A percentile compares a stretch with the other conserved stretches of the same genome.
Conservation (phyloP, 2,329 filamentous ascomycete species). For the Amesomyces nigricolor region DNA sequence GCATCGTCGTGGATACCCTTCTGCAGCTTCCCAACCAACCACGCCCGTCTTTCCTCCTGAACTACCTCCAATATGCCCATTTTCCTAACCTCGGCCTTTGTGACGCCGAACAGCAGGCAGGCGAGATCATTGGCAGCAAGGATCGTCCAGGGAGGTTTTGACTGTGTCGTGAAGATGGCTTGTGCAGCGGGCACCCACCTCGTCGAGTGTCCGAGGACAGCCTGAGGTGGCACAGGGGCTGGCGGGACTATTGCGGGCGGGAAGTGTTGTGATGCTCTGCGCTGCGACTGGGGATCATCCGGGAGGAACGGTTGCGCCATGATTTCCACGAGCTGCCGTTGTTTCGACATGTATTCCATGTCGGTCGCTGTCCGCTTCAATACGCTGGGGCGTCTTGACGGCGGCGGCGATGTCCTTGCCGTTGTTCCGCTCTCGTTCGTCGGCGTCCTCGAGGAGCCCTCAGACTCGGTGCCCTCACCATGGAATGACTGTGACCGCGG, state of each 20-base stretch:
- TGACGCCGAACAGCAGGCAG: conserved; percentile 97
- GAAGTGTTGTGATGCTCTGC: conserved; percentile 35
- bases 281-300: conserved; percentile 37
- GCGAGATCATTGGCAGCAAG: conserved; percentile 93
- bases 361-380: conserved; percentile 92
- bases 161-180: conserved; percentile 95
- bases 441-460: conserved; percentile 48
- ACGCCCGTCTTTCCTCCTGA: conserved; percentile 77
- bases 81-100: conserved; percentile 88
- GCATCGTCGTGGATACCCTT: conserved; percentile 52
- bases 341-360: conserved; percentile 64
- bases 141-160: conserved; percentile 88
- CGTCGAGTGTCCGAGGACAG: conserved; percentile 81
- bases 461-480: conserved; percentile 35
- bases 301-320: conserved; percentile 74
- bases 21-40: conserved; percentile 81
- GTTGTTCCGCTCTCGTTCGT: conserved; percentile 52
- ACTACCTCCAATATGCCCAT: conserved; percentile 95
- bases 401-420: conserved; percentile 47
- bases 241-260: conserved; percentile 40
- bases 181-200: conserved; percentile 88
- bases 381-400: conserved; percentile 54
- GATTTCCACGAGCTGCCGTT: conserved; percentile 78
- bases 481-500: conserved; percentile 16
- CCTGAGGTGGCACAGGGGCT: conserved; percentile 43